These are phyloP conservation scores for Coprinopsis marcescibilis DNA, from an alignment of 768 basidiomycete species.

Conservation along the genomic window DNA sequence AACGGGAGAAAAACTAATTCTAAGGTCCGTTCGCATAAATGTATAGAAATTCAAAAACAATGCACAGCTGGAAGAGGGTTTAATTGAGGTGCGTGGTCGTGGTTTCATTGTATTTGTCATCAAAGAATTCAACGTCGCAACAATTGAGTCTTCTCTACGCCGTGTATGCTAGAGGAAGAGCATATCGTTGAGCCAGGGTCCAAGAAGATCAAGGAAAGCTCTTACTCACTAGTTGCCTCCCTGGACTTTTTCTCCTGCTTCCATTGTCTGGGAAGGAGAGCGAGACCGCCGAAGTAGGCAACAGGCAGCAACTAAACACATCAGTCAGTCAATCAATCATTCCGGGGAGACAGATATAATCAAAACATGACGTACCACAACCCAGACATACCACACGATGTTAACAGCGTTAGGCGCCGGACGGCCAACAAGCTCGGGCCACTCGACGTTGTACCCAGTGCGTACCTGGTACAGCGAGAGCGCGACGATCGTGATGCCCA, in stretches of 20 bases:
- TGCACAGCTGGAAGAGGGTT: too few relatives aligned
- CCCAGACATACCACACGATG: constrained; percentile 43
- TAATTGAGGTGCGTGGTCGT: too few relatives aligned
- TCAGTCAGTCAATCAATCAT: constrained; percentile 1
- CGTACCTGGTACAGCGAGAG: constrained; percentile 47
- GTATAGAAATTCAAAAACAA: too few relatives aligned
- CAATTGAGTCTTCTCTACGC: too few relatives aligned
- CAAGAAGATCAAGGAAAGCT: too few relatives aligned
- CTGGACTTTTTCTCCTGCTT: constrained; percentile 39
- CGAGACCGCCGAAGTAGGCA: constrained; percentile 36
- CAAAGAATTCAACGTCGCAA: too few relatives aligned
- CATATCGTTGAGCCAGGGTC: too few relatives aligned
- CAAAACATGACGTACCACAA: constrained; percentile 32
- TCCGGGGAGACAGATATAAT: not conserved
- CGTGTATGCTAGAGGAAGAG: too few relatives aligned
- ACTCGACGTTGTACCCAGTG: constrained; percentile 42
- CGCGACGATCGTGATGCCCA: constrained; percentile 46
- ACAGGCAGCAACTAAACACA: constrained; percentile 37
- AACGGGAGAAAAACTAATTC: too few relatives aligned
- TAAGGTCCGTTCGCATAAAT: too few relatives aligned
- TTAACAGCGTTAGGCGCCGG: constrained; percentile 31
- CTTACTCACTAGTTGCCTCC: too few relatives aligned
- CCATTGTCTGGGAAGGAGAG: constrained; percentile 41
- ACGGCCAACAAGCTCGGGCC: constrained; percentile 41
- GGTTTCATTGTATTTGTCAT: too few relatives aligned